Evolutionary conservation across 2,329 filamentous ascomycete species (phyloP), one percentile per base, ranked within the genome.

Genomic region (Phialemoniopsis sp.): DNA sequence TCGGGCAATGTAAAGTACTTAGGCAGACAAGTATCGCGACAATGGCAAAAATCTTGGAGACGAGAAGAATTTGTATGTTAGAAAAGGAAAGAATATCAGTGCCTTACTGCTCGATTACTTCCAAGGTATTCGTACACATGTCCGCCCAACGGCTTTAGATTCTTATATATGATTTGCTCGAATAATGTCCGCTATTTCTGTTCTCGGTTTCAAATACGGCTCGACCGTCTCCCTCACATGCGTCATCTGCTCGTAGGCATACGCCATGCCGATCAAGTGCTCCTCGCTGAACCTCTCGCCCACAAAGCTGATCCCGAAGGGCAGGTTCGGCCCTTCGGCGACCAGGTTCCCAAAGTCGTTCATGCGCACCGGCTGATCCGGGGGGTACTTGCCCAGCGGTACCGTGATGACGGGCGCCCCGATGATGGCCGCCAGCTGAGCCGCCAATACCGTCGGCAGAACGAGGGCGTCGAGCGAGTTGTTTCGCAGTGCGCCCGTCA

Each of bases 201-300:
- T 59, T 16, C 18, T 52, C 3, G 60, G 60, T 38, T 48, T 34
- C 1, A 62, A 38, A 10, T 53, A 52, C 3, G 57, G 54, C 36
- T 51, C 50, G 8, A 60, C 46, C n/a, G 40, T 43, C 10, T 49
- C 40, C 8, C 63, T 45, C 3, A 54, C 50, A 29, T 43, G 40
- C 1, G 60, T 82, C 46, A 67, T 63, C 62, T 84, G 78, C 63
- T 88, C 83, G 58, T 79, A 85, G 4, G 78, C 81, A 64, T 82
- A 86, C 7, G 81, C 83, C 52, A 80, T 72, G 0, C 75, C 76
- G 41, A 87, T 76, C 47, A 88, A 51, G 21, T 59, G 67, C 49
- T 73, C 74, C 56, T 87, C 83, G 29, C 68, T 74, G 63, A 76
- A 87, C 36, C 68, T 69, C 3, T 59, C 58, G 0, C 81, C 84